These are phyloP conservation scores for Colletotrichum shisoi DNA, from an alignment of 2,329 filamentous ascomycete species.

Conservation along the genomic window DNA sequence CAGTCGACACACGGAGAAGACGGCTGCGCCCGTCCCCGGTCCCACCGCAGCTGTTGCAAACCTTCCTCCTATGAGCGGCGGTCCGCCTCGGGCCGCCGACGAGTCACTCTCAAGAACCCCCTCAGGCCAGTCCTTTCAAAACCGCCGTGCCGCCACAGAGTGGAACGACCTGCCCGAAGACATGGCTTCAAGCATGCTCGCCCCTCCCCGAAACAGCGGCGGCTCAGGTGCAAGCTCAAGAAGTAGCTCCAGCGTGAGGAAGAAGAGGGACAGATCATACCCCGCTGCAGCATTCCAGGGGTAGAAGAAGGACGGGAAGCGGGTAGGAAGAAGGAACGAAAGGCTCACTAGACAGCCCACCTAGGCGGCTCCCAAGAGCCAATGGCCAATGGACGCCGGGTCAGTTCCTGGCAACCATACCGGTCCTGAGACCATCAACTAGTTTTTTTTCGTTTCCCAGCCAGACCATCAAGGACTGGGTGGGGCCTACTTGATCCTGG, in stretches of 20 bases:
- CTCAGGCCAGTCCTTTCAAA: conserved; percentile 63
- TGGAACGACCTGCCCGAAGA: conserved; percentile 73
- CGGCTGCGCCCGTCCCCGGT: conserved; percentile 36
- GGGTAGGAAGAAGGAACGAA: background rate
- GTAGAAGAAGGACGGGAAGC: conserved; percentile 41
- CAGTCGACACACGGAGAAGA: conserved; percentile 15
- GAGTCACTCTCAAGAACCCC: conserved; percentile 37
- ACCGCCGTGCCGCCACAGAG: conserved; percentile 64
- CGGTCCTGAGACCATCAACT: no score
- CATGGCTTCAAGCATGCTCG: conserved; percentile 53
- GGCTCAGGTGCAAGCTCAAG: conserved; percentile 60
- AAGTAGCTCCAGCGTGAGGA: conserved; percentile 62
- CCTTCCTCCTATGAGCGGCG: conserved; percentile 42
- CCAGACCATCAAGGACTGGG: no score
- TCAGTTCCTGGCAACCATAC: background rate
- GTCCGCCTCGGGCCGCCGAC: conserved; percentile 40
- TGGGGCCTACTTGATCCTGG: background rate
- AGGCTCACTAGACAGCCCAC: background rate
- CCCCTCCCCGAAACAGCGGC: conserved; percentile 43
- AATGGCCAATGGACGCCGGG: no score
- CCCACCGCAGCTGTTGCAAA: conserved; percentile 48
- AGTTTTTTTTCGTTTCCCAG: no score
- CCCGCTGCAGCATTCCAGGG: conserved; percentile 68
- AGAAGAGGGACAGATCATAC: conserved; percentile 69
- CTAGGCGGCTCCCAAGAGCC: background rate